phyloP scores from a whole-genome alignment of 2,329 filamentous ascomycete genomes.

The Cladophialophora bantiana region DNA sequence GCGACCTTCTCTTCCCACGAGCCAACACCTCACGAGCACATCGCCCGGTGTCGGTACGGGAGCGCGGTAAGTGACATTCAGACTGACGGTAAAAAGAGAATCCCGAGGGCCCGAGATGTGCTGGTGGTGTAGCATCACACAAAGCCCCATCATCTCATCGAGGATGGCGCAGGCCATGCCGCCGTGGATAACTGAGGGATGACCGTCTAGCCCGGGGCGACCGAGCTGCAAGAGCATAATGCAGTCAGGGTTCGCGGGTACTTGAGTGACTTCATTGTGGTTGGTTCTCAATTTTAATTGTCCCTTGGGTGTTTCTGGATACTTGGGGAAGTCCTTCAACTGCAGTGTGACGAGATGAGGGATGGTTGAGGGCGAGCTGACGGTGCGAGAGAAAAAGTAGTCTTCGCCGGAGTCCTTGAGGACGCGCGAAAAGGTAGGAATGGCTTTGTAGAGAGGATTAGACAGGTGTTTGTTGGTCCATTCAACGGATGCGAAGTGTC shows the following conservation, averaged over 20 bases:
- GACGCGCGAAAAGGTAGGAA: constrained; percentile 50
- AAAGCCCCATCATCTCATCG: constrained; percentile 54
- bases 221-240: constrained; percentile 48
- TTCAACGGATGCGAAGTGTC: constrained; percentile 35
- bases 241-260: constrained; percentile 45
- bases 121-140: constrained; percentile 45
- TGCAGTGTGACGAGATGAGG: constrained; percentile 51
- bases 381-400: constrained; percentile 50
- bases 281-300: constrained; percentile 28
- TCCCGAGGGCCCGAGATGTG: constrained; percentile 32
- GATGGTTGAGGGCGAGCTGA: constrained; percentile 50
- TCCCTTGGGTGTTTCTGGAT: constrained; percentile 38
- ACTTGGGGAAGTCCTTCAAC: constrained; percentile 41
- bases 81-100: constrained; percentile 37
- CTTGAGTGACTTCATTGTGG: constrained; percentile 31
- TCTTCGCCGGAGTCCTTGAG: constrained; percentile 53
- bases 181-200: constrained; percentile 50
- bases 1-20: constrained; percentile 37
- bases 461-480: constrained; percentile 37
- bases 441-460: constrained; percentile 47
- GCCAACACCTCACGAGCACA: constrained; percentile 38
- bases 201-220: constrained; percentile 49
- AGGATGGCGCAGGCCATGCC: constrained; percentile 51
- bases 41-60: constrained; percentile 38
- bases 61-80: constrained; percentile 39